phyloP scores from a whole-genome alignment of 257 asterid species.

The Fraxinus americana region DNA sequence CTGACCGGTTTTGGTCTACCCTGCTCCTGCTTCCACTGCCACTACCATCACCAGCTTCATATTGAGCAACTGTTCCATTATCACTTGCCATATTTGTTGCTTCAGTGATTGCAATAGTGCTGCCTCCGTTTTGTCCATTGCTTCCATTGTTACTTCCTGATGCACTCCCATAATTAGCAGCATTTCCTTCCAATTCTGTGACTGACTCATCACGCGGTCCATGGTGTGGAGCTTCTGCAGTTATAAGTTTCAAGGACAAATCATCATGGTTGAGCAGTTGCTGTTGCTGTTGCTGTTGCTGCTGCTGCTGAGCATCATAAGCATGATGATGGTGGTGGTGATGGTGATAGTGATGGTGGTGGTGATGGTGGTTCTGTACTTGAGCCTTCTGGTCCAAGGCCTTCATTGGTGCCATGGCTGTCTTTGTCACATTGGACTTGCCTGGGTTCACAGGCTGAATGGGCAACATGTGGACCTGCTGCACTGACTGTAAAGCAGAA shows the following conservation, averaged over 20 bases:
- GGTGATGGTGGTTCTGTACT: conserved; percentile 55
- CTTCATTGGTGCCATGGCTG: conserved; percentile 28
- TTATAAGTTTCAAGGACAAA: conserved; percentile 25
- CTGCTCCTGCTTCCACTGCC: conserved; percentile 37
- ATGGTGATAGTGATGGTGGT: conserved; percentile 55
- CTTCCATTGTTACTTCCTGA: conserved; percentile 49
- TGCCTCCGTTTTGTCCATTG: conserved; percentile 41
- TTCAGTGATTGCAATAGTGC: conserved; percentile 26
- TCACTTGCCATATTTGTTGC: conserved; percentile 38
- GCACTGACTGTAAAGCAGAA: conserved; percentile 40
- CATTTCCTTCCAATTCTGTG: conserved; percentile 39
- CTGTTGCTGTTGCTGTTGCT: conserved; percentile 9
- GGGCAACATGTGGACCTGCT: conserved; percentile 30
- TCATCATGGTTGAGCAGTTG: conserved; percentile 28
- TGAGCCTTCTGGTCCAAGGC: conserved; percentile 36
- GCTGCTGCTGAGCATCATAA: conserved; percentile 38
- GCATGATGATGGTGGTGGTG: conserved; percentile 50
- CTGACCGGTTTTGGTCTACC: conserved; percentile 35
- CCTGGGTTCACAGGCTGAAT: conserved; percentile 31
- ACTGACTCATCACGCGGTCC: conserved; percentile 27
- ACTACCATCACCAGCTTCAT: conserved; percentile 28
- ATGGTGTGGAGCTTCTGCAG: conserved; percentile 27
- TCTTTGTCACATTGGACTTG: conserved; percentile 31
- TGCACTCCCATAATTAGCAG: conserved; percentile 50
- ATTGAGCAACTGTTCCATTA: conserved; percentile 29